phyloP scores from a whole-genome alignment of 2,329 filamentous ascomycete species.

The Colletotrichum orchidophilum region DNA sequence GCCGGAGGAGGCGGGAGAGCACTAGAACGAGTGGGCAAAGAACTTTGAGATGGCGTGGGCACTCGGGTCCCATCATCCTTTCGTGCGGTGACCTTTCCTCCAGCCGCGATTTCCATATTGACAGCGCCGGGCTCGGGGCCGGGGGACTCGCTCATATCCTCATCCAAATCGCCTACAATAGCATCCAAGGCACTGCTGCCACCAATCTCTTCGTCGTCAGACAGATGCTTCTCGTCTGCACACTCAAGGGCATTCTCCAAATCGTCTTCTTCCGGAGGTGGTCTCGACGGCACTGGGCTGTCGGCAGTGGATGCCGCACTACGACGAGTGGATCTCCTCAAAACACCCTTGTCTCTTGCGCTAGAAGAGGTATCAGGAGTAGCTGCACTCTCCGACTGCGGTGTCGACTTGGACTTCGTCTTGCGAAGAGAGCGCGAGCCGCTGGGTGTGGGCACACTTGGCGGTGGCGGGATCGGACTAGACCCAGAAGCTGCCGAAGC shows the following conservation, averaged over 20 bases:
- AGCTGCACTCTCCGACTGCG: slow-evolving; percentile 50
- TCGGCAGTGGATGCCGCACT: slow-evolving; percentile 60
- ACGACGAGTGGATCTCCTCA: slow-evolving; percentile 72
- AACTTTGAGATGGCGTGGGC: slow-evolving; percentile 77
- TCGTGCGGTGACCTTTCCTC: slow-evolving; percentile 87
- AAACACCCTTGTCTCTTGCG: slow-evolving; percentile 64
- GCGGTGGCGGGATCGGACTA: slow-evolving; percentile 47
- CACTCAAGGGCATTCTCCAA: slow-evolving; percentile 83
- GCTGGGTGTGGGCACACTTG: slow-evolving; percentile 50
- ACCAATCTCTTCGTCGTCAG: slow-evolving; percentile 74
- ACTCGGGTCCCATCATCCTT: slow-evolving; percentile 92
- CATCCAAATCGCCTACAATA: slow-evolving; percentile 90
- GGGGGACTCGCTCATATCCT: slow-evolving; percentile 79
- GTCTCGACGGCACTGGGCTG: slow-evolving; percentile 59
- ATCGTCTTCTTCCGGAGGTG: slow-evolving; percentile 66
- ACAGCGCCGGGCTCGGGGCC: slow-evolving; percentile 86
- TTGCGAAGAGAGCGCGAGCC: slow-evolving; percentile 55
- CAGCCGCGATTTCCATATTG: slow-evolving; percentile 87
- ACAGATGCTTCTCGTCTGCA: slow-evolving; percentile 88
- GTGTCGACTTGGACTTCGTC: slow-evolving; percentile 57
- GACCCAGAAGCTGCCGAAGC: slow-evolving; percentile 48
- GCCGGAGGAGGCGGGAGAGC: slow-evolving; percentile 50
- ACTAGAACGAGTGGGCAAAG: slow-evolving; percentile 50
- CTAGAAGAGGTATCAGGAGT: slow-evolving; percentile 57
- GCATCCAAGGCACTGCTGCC: slow-evolving; percentile 78